Conservation (phyloP, 176 grass and related monocot species). For the Phoenix roebelenii region DNA sequence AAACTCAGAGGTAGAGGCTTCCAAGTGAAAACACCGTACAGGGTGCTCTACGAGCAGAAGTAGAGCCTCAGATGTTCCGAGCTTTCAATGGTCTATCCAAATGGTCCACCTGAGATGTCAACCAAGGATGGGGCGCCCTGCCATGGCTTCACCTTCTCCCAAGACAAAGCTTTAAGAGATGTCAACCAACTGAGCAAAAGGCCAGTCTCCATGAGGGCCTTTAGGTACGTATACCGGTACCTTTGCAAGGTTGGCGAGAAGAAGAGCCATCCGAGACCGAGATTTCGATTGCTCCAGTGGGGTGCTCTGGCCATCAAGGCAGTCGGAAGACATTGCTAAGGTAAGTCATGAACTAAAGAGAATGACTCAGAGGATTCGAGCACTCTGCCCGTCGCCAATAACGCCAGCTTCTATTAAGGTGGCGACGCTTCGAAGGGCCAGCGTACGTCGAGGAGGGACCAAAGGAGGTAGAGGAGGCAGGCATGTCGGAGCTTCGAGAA, state of each 20-base stretch:
- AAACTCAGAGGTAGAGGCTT: no score
- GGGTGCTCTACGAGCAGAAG: no score
- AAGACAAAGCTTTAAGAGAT: no score
- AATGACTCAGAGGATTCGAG: constrained; percentile 10
- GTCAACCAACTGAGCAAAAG: not conserved
- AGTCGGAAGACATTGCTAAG: constrained; percentile 3
- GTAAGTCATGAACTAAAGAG: constrained; percentile 10
- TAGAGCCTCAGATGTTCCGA: no score
- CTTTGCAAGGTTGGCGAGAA: constrained; percentile 10
- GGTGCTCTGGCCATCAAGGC: constrained; percentile 29
- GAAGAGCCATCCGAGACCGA: not conserved
- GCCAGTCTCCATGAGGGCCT: constrained; percentile 7
- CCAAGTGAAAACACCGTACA: no score
- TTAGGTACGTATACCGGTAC: constrained; percentile 1
- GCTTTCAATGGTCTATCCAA: no score
- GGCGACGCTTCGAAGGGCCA: not conserved
- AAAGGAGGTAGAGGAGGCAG: constrained; percentile 13
- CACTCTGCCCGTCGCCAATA: constrained; percentile 3
- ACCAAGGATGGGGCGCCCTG: no score
- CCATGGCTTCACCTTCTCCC: no score
- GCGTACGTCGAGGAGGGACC: not conserved
- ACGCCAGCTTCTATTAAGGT: constrained; percentile 16
- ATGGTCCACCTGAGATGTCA: no score
- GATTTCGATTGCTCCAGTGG: constrained; percentile 19
- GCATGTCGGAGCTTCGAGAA: constrained; percentile 61